Conservation (phyloP, 139 green algal species). For the Chlorella sorokiniana region DNA sequence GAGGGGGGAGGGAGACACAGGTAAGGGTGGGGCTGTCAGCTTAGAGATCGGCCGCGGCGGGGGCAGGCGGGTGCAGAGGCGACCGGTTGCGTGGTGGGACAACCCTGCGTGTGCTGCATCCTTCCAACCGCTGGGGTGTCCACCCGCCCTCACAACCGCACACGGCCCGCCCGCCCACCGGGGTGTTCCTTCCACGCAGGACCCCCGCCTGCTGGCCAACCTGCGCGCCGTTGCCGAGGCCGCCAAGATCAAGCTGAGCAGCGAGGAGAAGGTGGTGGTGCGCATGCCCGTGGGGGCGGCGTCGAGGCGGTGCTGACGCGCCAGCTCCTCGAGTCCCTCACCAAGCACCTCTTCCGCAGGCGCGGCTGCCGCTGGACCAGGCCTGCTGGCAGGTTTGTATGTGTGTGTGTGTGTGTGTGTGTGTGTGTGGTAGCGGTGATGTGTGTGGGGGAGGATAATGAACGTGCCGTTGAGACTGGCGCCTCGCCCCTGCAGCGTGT, state of each 20-base stretch:
- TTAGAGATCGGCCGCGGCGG: too few species aligned
- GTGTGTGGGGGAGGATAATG: too few species aligned
- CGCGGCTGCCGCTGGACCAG: conserved; percentile 73
- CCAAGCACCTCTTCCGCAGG: conserved; percentile 63
- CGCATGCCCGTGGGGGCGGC: conserved; percentile 73
- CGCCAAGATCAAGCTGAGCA: conserved; percentile 79
- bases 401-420: not conserved
- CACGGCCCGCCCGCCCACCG: not conserved
- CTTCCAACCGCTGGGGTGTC: too few species aligned
- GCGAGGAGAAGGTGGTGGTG: conserved; percentile 46
- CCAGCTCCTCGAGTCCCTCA: conserved; percentile 68
- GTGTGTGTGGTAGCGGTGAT: not conserved
- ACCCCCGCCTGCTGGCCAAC: conserved; percentile 55
- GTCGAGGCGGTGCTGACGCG: conserved; percentile 62
- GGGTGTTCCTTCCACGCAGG: not conserved
- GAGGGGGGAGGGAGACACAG: too few species aligned
- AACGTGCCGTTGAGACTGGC: too few species aligned
- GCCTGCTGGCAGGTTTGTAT: conserved; percentile 69
- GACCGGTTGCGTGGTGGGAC: too few species aligned
- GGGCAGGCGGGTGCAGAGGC: too few species aligned
- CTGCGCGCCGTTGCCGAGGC: conserved; percentile 70
- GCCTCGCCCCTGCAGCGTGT: too few species aligned
- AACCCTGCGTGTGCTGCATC: too few species aligned
- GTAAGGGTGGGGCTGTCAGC: not conserved
- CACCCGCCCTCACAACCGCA: not conserved